Base-by-base conservation (phyloP, 2,329 filamentous ascomycete genomes). In the Didymella segeticola region DNA sequence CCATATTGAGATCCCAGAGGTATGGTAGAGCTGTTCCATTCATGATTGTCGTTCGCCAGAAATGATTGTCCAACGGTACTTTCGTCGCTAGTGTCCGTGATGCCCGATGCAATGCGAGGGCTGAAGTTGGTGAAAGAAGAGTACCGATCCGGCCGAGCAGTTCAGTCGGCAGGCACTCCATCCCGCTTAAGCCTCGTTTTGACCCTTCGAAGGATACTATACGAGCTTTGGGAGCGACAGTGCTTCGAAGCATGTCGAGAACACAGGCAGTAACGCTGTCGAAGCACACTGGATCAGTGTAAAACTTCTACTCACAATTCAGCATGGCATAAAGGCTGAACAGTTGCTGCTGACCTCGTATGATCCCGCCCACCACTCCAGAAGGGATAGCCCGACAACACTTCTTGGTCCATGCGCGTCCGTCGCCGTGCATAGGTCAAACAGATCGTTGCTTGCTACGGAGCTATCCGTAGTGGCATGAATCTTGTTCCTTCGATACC, bases 311-410 rank as follows among this genome's bases (percentile, higher is more conserved):
- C 15, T 2, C 19, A 20, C 9, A 27, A 26, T 14, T 19, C 3
- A 33, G 10, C 36, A 10, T 20, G 31, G 19, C 14, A 26, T 14
- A 14, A 22, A 2, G 9, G 41, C 2, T 9, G 6, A n/a, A 1
- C 12, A 12, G 22, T 14, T 12, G 4, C 12, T 12, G 29, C 47
- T 26, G 38, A 70, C 67, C 31, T 70, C 67, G 23, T 65, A 66
- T 9, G 46, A 42, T 2, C 63, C 64, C 15, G 54, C 60, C 64
- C 68, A 70, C 63, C 64, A 69, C 19, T 64, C 63, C 3, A 67
- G 25, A 12, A 53, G 54, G 8, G 57, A 62, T 15, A 69, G 11
- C 6, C 56, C 55, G 2, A 66, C 33, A 5, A 64, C 58, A 41
- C 66, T 67, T 15, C 60, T 56, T 29, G 64, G 58, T 14, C 63